Base-by-base conservation (phyloP, 164 flowering plant species). In the Vitis labrusca region DNA sequence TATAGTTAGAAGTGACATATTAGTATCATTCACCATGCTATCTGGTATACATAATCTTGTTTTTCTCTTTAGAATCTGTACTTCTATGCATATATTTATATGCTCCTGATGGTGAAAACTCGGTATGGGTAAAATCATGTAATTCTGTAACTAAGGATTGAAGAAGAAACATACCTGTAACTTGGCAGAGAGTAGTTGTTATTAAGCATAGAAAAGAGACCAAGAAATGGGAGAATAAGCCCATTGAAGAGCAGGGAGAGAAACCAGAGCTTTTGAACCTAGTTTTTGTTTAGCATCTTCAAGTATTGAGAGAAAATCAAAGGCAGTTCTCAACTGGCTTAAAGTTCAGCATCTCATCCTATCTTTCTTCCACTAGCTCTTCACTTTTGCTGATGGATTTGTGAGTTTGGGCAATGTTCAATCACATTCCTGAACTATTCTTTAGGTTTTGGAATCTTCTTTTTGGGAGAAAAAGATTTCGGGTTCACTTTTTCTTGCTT, bases 161-260 rank as follows among this genome's bases (percentile, higher is more conserved):
- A 50, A 67, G 17, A 10, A 32, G 70, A 15, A 27, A 75, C 86
- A 71, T 86, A 91, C 96, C 97, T 85, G 82, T 67, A 71, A 84
- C 82, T 81, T 93, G 97, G 79, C 75, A 80, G 47, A 78, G 57
- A 73, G 76, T 76, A 64, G 80, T 71, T 52, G 91, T 76, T 77
- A 78, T 29, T 58, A 82, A 61, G 70, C 77, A 77, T 1, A 83
- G 77, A 78, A 75, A 71, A 10, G 85, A 30, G 53, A 86, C 60
- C 76, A 86, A 69, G 15, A 72, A 61, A 64, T 51, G 59, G 50
- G 53, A 70, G 70, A 60, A 61, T 59, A 72, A 79, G 75, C 74
- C 89, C 92, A 86, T 88, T 69, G 78, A 74, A 75, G 75, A 71
- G 50, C 66, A 62, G 52, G 66, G 78, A 73, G 65, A 73, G 57